Conservation (phyloP, 441 rosid genomes). For the Dalechampia spathulata region DNA sequence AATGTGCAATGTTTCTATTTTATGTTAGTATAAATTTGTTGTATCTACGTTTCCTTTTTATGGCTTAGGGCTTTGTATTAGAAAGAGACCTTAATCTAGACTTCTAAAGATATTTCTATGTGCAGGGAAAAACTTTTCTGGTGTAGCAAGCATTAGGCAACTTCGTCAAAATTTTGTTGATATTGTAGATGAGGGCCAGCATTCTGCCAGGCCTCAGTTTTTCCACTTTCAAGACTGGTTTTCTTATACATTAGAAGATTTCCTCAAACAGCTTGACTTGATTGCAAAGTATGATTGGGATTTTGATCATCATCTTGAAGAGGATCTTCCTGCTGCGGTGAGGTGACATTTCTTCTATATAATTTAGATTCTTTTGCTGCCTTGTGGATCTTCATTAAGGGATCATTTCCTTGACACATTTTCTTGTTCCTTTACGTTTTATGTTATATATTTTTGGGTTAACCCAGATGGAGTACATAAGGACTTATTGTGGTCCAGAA, state of each 20-base stretch:
- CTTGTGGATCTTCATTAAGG: too few species aligned
- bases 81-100: too few species aligned
- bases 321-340: conserved; percentile 99
- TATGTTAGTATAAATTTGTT: too few species aligned
- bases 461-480: conserved; percentile 75
- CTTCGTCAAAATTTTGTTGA: conserved; percentile 65
- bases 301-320: conserved; percentile 84
- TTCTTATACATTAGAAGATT: conserved; percentile 70
- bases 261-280: conserved; percentile 89
- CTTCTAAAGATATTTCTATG: conserved; percentile 78
- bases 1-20: too few species aligned
- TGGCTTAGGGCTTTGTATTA: too few species aligned
- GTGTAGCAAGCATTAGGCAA: conserved; percentile 50
- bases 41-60: too few species aligned
- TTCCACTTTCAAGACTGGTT: conserved; percentile 80
- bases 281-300: conserved; percentile 93
- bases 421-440: too few species aligned
- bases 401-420: too few species aligned
- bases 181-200: conserved; percentile 72
- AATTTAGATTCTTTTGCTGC: too few species aligned
- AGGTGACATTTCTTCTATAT: too few species aligned
- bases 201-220: conserved; percentile 73
- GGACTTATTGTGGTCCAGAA: conserved; percentile 42
- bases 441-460: conserved; percentile 6
- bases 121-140: conserved; percentile 59